Evolutionary conservation across 2,329 filamentous ascomycete genomes (phyloP), one percentile per base, ranked within the genome.

Genomic region (Epichloe gansuensis): DNA sequence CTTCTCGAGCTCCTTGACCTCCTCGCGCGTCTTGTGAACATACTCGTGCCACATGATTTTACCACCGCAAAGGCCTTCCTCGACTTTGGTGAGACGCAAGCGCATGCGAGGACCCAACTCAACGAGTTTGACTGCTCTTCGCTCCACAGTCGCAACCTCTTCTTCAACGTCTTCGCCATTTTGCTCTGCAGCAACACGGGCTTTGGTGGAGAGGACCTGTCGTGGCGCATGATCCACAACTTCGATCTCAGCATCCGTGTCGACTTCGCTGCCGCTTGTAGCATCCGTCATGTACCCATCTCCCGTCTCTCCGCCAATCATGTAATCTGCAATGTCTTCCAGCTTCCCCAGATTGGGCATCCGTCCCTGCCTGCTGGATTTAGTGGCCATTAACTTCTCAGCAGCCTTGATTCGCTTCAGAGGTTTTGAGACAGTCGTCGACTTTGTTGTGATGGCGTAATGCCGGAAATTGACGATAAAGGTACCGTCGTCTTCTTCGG

Each of bases 1-100:
- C 72, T 84, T 81, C 60, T 97, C 91, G 60, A 96, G 70, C 57
- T 86, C 81, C 64, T 83, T 80, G 53, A 89, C 72, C 67, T 98
- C 91, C 17, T 81, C 78, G 60, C 82, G 82, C 6, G 81, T 82
- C 76, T 98, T 98, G 65, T 85, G 81, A 51, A 97, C 83, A 65
- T 89, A 94, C 65, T 96, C 90, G 68, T 98, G 93, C 93, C 93
- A 98, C 86, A 98, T 88, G 53, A 95, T 80, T 66, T 89, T 93
- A 48, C 93, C 93, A 28, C 80, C 78, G 62, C 90, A 96, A 6
- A 97, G 70, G 1, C 91, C 93, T 61, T 98, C 93, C 65, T 98
- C 93, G 4, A 98, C 91, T 72, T 98, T 98, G 52, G 89, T 91
- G 70, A 98, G 75, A 35, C 91, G 82, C 42, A 98, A 72, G 55